Percentiles rank a stretch among this genome's conserved stretches.
These are phyloP conservation scores for Amaranthus palmeri DNA, from an alignment of 148 eudicot genomes.

Conservation along the genomic window DNA sequence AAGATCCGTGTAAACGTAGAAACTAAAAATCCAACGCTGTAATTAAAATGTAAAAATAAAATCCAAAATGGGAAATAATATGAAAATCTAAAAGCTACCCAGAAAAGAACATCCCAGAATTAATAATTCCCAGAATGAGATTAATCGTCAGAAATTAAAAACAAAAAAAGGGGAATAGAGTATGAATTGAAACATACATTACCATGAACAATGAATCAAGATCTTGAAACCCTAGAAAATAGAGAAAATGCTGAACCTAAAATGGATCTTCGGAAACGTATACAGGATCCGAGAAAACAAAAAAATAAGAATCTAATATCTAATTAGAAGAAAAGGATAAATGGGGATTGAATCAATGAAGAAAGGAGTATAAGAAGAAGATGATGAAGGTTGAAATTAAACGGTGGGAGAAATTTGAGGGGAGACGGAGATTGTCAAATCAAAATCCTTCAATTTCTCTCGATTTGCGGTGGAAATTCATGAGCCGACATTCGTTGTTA, in stretches of 20 bases:
- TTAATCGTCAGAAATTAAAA: neutral
- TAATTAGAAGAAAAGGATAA: neutral
- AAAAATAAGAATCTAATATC: neutral
- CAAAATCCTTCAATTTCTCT: too few relatives aligned
- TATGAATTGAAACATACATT: neutral
- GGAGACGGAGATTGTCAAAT: neutral
- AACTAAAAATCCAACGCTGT: neutral
- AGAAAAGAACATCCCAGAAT: conserved; percentile 9
- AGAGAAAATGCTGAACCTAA: neutral
- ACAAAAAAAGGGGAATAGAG: neutral
- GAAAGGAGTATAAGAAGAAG: neutral
- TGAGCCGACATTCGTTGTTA: conserved; percentile 17
- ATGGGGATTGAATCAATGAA: neutral
- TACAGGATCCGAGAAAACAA: conserved; percentile 20
- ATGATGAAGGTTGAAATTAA: neutral
- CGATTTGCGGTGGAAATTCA: neutral
- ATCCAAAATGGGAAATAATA: too few relatives aligned
- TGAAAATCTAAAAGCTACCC: conserved; percentile 9
- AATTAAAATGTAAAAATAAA: neutral
- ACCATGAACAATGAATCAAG: neutral
- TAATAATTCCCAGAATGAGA: neutral
- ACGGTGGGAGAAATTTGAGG: conserved; percentile 13
- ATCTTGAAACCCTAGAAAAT: conserved; percentile 17
- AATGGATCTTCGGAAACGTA: conserved; percentile 1
- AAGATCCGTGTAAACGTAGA: neutral